Conservation (phyloP, 306 rosid genomes). For the Rosa multiflora region DNA sequence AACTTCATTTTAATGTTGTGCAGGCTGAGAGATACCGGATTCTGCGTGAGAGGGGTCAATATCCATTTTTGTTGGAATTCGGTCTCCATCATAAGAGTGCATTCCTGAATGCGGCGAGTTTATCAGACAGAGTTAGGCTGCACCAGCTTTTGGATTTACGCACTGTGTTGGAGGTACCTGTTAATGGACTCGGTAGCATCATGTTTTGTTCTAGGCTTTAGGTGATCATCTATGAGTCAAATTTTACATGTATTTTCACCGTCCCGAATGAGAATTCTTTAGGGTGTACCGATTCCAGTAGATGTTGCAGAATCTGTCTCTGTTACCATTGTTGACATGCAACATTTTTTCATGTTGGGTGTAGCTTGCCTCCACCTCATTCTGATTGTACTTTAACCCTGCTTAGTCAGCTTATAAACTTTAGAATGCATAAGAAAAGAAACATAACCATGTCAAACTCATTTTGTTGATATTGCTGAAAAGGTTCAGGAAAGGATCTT, state of each 20-base stretch:
- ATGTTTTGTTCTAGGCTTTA: neutral
- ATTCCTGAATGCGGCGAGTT: neutral
- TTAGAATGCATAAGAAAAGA: conserved; percentile 40
- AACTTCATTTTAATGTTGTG: neutral
- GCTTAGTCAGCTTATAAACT: conserved; percentile 78
- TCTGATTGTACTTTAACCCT: conserved; percentile 41
- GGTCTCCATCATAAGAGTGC: neutral
- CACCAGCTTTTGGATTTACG: neutral
- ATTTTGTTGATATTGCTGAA: no score
- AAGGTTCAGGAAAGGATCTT: no score
- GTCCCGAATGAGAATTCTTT: no score
- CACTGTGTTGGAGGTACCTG: neutral
- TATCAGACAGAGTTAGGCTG: neutral
- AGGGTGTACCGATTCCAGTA: no score
- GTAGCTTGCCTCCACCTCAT: conserved; percentile 67
- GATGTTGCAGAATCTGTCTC: conserved; percentile 18
- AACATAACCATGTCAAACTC: neutral
- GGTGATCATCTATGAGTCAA: neutral
- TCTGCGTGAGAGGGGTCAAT: neutral
- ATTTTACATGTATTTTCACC: no score
- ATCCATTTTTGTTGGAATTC: neutral
- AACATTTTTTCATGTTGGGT: conserved; percentile 50
- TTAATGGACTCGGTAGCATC: neutral
- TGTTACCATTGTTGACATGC: conserved; percentile 54
- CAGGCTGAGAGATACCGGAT: neutral